A percentile compares a stretch with the other conserved stretches of the same genome.
Conservation (phyloP, 2,329 filamentous ascomycete species). For the Stachybotrys chlorohalonatus region DNA sequence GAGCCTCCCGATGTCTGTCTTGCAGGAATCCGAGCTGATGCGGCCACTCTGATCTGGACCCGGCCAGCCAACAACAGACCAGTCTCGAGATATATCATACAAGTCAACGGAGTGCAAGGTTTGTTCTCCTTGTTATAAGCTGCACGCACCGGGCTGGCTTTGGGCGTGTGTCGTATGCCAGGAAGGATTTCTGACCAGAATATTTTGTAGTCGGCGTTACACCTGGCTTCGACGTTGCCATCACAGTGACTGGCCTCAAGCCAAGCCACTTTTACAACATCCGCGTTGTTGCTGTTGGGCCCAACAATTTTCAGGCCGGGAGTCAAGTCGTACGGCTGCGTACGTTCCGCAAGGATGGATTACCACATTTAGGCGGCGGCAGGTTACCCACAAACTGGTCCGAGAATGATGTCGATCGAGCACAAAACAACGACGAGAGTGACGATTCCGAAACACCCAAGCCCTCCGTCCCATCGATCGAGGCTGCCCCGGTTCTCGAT, state of each 20-base stretch:
- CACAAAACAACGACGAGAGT: constrained; percentile 30
- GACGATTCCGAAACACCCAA: constrained; percentile 38
- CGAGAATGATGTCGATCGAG: constrained; percentile 38
- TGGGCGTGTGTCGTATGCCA: not conserved
- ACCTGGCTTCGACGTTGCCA: constrained; percentile 43
- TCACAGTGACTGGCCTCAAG: constrained; percentile 79
- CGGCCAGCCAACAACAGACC: constrained; percentile 55
- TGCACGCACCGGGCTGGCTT: not conserved
- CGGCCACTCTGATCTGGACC: constrained; percentile 87
- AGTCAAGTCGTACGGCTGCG: constrained; percentile 78
- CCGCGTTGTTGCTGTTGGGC: constrained; percentile 82
- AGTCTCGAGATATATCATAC: constrained; percentile 80
- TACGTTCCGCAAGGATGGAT: constrained; percentile 60
- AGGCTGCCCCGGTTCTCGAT: constrained; percentile 54
- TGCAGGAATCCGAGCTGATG: constrained; percentile 78
- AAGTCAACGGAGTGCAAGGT: constrained; percentile 91
- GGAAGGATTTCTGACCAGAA: not conserved
- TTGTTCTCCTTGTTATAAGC: constrained; percentile 8
- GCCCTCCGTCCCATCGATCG: constrained; percentile 45
- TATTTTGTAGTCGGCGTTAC: constrained; percentile 66
- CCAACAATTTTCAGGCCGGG: constrained; percentile 85
- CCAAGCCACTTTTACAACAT: constrained; percentile 90
- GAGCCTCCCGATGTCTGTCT: constrained; percentile 82
- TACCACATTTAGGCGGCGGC: constrained; percentile 48
- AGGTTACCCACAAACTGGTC: constrained; percentile 48